phyloP scores from a whole-genome alignment of 805 yeast genomes.

The Kuraishia molischiana region DNA sequence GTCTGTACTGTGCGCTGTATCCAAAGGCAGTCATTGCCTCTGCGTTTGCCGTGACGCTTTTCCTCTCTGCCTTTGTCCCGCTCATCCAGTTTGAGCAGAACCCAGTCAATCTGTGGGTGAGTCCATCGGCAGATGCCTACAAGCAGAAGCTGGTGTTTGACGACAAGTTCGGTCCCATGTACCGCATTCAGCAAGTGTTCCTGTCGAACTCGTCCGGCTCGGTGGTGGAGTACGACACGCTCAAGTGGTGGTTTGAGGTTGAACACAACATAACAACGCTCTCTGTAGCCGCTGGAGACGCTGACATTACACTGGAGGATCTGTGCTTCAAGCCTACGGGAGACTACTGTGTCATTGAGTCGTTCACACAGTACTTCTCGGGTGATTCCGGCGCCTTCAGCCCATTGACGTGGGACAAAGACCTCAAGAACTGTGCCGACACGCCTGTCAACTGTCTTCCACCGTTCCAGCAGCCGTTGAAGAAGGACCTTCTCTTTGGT shows the following conservation, averaged over 20 bases:
- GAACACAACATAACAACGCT: conserved; percentile 43
- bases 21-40: conserved; percentile 45
- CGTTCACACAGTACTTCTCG: conserved; percentile 79
- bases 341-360: conserved; percentile 74
- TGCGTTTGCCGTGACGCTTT: conserved; percentile 28
- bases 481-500: conserved; percentile 63
- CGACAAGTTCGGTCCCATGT: conserved; percentile 82
- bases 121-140: conserved; percentile 61
- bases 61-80: conserved; percentile 42
- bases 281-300: conserved; percentile 6
- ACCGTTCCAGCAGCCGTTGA: conserved; percentile 81
- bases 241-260: conserved; percentile 85
- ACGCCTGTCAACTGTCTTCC: conserved; percentile 90
- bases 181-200: conserved; percentile 77
- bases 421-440: conserved; percentile 51
- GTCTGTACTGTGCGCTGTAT: conserved; percentile 47
- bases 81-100: conserved; percentile 56
- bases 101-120: conserved; percentile 88
- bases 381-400: conserved; percentile 46
- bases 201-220: conserved; percentile 60
- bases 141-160: conserved; percentile 65
- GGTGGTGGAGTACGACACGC: conserved; percentile 57
- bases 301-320: conserved; percentile 37
- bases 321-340: conserved; percentile 80
- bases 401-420: conserved; percentile 44